Evolutionary conservation across 2,329 filamentous ascomycete species (phyloP), one percentile per base, ranked within the genome.

Genomic region (Aureobasidium subglaciale): DNA sequence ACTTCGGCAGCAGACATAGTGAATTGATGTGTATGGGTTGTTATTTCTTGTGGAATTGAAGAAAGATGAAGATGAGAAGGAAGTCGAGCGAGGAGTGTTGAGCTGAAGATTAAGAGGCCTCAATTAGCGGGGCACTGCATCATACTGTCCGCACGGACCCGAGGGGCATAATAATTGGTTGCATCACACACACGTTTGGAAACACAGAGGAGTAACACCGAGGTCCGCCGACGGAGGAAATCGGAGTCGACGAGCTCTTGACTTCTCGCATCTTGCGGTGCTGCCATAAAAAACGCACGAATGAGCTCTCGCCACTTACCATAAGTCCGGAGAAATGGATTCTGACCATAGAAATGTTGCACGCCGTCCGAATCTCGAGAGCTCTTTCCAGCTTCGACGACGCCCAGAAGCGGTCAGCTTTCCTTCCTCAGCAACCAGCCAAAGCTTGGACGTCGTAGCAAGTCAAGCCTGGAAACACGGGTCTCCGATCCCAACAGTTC

Each of bases 1-100:
- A 58, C 56, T 52, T 57, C 59, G 18, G 55, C 49, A 30, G 59
- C 56, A 35, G 50, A 54, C 59, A 60, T 60, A 27, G 29, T 60
- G 59, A 25, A 32, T 48, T 10, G 48, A 37, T 56, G 54, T 57
- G 55, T 52, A 45, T 54, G 29, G 18, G 27, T 32, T 16, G 25
- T 16, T 37, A 16, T 42, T 54, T 37, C 29, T 54, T 54, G 32
- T 18, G 27, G 25, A 5, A 29, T 27, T 40, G 50, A 25, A 43
- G 50, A 54, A 54, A 54, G 50, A 54, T 43, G 50, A 54, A 35
- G 50, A 50, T 50, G 46, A 49, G 15, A 22, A 53, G 20, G 27
- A 53, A 38, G 18, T 53, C 50, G 38, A 54, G 37, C 48, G 48
- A 54, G 50, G 50, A 54, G 50, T 54, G 50, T 54, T 54, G 50